A percentile compares a stretch with the other conserved stretches of the same genome.
Evolutionary conservation across 192 early-diverging fungal species (phyloP).

Genomic region (Backusella macrospora): DNA sequence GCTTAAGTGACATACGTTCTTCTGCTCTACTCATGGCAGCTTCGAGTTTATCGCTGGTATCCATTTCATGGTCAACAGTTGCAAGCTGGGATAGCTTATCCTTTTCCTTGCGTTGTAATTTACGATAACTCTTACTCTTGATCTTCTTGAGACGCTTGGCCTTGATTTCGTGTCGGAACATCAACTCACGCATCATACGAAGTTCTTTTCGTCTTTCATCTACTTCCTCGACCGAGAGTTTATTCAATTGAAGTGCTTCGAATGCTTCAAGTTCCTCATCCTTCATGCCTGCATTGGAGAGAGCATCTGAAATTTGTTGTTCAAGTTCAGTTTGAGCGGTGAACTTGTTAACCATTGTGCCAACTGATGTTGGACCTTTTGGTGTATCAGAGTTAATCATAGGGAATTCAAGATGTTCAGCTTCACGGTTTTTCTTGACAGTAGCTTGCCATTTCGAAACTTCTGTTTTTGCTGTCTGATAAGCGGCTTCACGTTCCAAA

Average conservation of each 20-base stretch:
- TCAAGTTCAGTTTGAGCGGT: conserved; percentile 74
- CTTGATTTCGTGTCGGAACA: conserved; percentile 93
- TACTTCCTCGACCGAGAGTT: conserved; percentile 82
- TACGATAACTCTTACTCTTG: conserved; percentile 94
- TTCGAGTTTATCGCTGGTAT: conserved; percentile 65
- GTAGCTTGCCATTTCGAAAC: conserved; percentile 84
- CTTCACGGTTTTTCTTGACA: conserved; percentile 77
- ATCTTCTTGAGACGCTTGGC: conserved; percentile 94
- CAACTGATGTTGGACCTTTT: conserved; percentile 47
- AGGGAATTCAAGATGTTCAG: conserved; percentile 83
- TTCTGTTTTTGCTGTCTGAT: conserved; percentile 78
- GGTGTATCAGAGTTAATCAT: conserved; percentile 41
- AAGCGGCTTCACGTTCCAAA: conserved; percentile 85
- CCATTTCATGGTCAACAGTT: conserved; percentile 70
- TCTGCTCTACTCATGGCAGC: conserved; percentile 81
- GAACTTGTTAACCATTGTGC: conserved; percentile 65
- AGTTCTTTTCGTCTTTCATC: conserved; percentile 74
- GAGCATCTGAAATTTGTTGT: conserved; percentile 68
- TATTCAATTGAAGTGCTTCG: conserved; percentile 87
- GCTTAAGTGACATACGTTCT: conserved; percentile 91
- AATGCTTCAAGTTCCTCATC: conserved; percentile 79
- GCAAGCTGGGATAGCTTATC: conserved; percentile 54
- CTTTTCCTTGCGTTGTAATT: conserved; percentile 84
- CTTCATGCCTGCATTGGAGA: conserved; percentile 73
- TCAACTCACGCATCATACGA: conserved; percentile 87